Evolutionary conservation across 768 basidiomycete species (phyloP).

Genomic region (Scleroderma bovista): DNA sequence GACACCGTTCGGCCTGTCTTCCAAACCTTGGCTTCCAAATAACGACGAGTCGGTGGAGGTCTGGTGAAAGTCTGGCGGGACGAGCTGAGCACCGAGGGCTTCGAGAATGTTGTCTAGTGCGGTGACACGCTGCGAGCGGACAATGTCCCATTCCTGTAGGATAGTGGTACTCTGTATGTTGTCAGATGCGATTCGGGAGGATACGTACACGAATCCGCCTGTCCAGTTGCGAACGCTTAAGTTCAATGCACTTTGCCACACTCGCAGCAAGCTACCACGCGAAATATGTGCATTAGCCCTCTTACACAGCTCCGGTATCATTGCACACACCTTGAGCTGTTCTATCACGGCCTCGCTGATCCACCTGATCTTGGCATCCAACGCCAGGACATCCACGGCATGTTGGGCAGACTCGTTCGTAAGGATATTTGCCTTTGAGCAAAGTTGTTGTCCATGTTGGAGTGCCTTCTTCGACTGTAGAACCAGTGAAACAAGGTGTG

Average conservation of each 20-base stretch:
- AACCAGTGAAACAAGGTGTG: slow-evolving; percentile 70
- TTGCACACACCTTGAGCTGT: slow-evolving; percentile 60
- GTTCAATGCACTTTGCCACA: slow-evolving; percentile 71
- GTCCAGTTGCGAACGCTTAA: slow-evolving; percentile 56
- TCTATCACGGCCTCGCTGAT: slow-evolving; percentile 66
- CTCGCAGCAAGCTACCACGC: slow-evolving; percentile 56
- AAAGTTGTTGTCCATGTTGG: slow-evolving; percentile 71
- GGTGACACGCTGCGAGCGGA: slow-evolving; percentile 53
- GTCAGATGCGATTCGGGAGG: neutral
- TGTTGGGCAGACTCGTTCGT: slow-evolving; percentile 63
- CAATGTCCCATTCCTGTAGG: slow-evolving; percentile 65
- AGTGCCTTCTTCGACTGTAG: slow-evolving; percentile 80
- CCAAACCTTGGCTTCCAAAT: slow-evolving; percentile 73
- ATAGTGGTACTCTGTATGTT: neutral
- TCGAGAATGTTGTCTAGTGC: slow-evolving; percentile 69
- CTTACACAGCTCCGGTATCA: neutral
- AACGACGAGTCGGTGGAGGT: slow-evolving; percentile 61
- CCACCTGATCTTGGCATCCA: slow-evolving; percentile 81
- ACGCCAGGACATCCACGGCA: slow-evolving; percentile 65
- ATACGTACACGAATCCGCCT: slow-evolving; percentile 55
- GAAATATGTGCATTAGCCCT: neutral
- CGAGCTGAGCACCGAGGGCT: slow-evolving; percentile 62
- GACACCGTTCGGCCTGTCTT: slow-evolving; percentile 33
- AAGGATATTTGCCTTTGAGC: slow-evolving; percentile 56
- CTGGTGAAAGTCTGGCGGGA: slow-evolving; percentile 75